These are phyloP conservation scores for Trypethelium eluteriae DNA, from an alignment of 495 filamentous ascomycete species.

Conservation along the genomic window DNA sequence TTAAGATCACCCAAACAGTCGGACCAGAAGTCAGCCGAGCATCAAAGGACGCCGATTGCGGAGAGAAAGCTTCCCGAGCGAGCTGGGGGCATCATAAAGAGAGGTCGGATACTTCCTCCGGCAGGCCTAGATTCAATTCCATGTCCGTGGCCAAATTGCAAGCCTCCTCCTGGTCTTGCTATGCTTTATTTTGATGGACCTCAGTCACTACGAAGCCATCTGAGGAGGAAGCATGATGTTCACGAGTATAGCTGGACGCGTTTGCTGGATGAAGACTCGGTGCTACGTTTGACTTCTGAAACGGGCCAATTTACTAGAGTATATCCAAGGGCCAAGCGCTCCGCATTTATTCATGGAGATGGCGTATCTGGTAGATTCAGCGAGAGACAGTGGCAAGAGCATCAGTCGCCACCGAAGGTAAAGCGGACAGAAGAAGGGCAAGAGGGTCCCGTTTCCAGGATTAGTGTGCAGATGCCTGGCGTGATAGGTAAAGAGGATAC, in stretches of 20 bases:
- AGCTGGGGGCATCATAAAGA: not conserved
- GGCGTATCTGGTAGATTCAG: not conserved
- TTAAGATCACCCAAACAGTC: not conserved
- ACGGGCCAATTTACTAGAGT: not conserved
- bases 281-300: not conserved
- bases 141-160: conserved; percentile 7
- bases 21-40: not conserved
- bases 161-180: not conserved
- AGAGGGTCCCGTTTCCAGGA: not conserved
- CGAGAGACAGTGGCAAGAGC: not conserved
- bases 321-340: not conserved
- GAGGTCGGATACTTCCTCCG: not conserved
- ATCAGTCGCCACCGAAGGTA: not conserved
- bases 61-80: not conserved
- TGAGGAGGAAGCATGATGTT: conserved; percentile 7
- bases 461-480: not conserved
- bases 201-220: conserved; percentile 4
- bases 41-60: not conserved
- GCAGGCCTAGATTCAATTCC: not conserved
- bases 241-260: conserved; percentile 9
- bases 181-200: conserved; percentile 1
- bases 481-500: not conserved
- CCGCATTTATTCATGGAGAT: not conserved
- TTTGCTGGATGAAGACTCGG: conserved; percentile 2
- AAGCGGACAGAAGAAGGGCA: not conserved